Evolutionary conservation across 2,329 filamentous ascomycete species (phyloP).

Genomic region (Scedosporium apiospermum): DNA sequence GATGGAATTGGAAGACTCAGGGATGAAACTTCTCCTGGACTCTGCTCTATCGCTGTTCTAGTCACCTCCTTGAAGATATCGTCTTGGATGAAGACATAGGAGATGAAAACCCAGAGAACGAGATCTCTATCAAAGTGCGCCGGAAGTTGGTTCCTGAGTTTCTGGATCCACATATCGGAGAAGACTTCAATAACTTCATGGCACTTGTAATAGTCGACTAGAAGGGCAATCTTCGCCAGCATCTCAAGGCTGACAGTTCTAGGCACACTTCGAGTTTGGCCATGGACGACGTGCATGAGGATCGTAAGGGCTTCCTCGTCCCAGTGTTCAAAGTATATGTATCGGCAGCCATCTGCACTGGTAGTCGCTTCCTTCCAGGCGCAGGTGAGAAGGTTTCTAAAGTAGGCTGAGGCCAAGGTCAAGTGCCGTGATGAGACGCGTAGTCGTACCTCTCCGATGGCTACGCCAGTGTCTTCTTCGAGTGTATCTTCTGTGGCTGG

Average conservation of each 20-base stretch:
- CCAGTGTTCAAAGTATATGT: neutral
- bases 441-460: neutral
- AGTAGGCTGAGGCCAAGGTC: neutral
- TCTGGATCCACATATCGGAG: neutral
- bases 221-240: neutral
- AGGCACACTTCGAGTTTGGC: neutral
- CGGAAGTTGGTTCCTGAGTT: neutral
- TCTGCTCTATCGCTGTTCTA: neutral
- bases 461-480: neutral
- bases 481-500: too few species aligned
- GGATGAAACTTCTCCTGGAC: neutral
- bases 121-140: neutral
- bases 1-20: neutral
- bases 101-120: neutral
- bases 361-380: neutral
- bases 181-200: neutral
- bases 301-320: neutral
- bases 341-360: neutral
- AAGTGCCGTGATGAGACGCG: neutral
- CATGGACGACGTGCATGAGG: neutral
- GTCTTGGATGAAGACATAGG: neutral
- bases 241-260: neutral
- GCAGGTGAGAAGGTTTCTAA: too few species aligned
- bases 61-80: neutral
- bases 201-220: neutral